Percentiles rank a stretch among this genome's conserved stretches.
Conservation (phyloP, 2,329 filamentous ascomycete genomes). For the Hypoxylon sp. region DNA sequence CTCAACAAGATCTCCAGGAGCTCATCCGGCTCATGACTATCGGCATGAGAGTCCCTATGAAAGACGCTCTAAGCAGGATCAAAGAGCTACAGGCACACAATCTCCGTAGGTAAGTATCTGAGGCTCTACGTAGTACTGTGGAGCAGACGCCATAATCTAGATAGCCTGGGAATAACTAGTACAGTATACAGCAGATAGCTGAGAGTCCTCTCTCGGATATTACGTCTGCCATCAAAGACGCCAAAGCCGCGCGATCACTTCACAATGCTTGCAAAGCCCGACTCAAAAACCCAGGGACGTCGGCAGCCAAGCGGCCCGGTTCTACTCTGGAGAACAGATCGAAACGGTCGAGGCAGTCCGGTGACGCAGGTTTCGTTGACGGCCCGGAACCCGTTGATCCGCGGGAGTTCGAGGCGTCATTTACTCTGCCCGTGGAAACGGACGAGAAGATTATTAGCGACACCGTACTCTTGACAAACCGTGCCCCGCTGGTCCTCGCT, state of each 20-base stretch:
- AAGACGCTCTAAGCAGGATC: conserved; percentile 69
- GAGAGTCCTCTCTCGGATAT: conserved; percentile 60
- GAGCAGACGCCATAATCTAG: neutral
- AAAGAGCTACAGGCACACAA: conserved; percentile 68
- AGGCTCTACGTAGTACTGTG: neutral
- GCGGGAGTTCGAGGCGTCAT: conserved; percentile 71
- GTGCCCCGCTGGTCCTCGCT: conserved; percentile 84
- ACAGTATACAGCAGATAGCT: conserved; percentile 67
- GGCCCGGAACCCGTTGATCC: conserved; percentile 58
- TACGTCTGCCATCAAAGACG: conserved; percentile 61
- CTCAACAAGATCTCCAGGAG: conserved; percentile 71
- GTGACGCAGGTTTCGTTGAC: conserved; percentile 47
- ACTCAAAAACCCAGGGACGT: conserved; percentile 55
- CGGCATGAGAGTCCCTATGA: conserved; percentile 67
- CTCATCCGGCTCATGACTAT: conserved; percentile 70
- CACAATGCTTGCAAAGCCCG: conserved; percentile 68
- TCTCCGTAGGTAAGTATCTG: conserved; percentile 65
- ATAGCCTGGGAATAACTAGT: conserved; percentile 26
- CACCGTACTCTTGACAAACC: conserved; percentile 76
- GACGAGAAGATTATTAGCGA: conserved; percentile 71
- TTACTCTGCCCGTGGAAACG: conserved; percentile 68
- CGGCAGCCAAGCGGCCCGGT: conserved; percentile 52
- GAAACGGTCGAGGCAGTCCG: conserved; percentile 53
- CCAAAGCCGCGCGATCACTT: conserved; percentile 63
- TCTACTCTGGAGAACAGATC: conserved; percentile 43